These are phyloP conservation scores for Mortierella sp. DNA, from an alignment of 371 early-diverging fungal genomes.

Conservation along the genomic window DNA sequence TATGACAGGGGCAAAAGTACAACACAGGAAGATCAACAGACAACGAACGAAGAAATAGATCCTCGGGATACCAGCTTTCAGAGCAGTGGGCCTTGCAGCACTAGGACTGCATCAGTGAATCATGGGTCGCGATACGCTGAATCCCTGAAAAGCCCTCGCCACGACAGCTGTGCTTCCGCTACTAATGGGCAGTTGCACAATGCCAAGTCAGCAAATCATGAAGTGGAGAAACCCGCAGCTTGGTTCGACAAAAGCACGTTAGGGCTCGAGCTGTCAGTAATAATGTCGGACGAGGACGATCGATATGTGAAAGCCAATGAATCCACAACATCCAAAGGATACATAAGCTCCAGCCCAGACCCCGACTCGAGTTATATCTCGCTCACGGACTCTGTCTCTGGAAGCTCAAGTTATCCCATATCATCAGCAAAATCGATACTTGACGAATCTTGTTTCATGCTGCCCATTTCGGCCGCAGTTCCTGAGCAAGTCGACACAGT, in stretches of 20 bases:
- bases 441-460: background rate
- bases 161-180: background rate
- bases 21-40: conserved; percentile 14
- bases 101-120: too few species aligned
- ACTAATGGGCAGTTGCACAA: background rate
- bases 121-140: too few species aligned
- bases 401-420: background rate
- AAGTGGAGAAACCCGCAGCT: background rate
- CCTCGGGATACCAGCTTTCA: background rate
- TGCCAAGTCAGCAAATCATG: background rate
- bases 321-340: conserved; percentile 3
- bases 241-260: conserved; percentile 30
- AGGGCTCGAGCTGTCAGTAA: background rate
- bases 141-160: background rate
- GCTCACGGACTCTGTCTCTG: background rate
- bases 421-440: background rate
- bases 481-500: background rate
- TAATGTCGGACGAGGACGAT: background rate
- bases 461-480: background rate
- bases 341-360: conserved; percentile 34
- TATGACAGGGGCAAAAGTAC: conserved; percentile 18
- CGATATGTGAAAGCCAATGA: background rate
- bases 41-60: conserved; percentile 10
- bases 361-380: background rate
- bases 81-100: background rate